phyloP scores from a whole-genome alignment of 176 grass and related monocot species.

The Rhynchospora pubera region DNA sequence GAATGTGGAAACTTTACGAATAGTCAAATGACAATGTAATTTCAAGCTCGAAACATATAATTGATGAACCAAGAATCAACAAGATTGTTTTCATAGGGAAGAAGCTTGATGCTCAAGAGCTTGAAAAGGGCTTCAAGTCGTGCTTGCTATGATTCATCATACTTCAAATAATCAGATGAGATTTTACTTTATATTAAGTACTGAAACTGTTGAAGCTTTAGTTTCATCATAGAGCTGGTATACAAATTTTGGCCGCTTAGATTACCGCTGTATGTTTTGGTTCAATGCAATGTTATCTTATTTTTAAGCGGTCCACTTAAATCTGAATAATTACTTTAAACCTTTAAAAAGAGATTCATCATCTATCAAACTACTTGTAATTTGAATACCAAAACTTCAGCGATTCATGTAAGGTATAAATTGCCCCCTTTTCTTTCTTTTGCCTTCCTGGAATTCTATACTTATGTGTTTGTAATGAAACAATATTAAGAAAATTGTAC shows the following conservation, averaged over 20 bases:
- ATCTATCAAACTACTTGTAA: too few relatives aligned
- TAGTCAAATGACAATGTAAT: too few relatives aligned
- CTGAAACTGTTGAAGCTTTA: background rate
- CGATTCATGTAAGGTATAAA: too few relatives aligned
- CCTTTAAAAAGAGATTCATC: too few relatives aligned
- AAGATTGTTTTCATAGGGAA: slow-evolving; percentile 98
- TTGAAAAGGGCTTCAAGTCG: slow-evolving; percentile 88
- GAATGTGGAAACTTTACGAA: too few relatives aligned
- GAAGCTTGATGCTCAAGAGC: slow-evolving; percentile 68
- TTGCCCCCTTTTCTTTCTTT: too few relatives aligned
- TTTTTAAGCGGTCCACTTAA: background rate
- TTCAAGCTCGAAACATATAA: too few relatives aligned
- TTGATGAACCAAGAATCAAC: slow-evolving; percentile 73
- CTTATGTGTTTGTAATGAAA: too few relatives aligned
- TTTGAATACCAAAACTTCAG: too few relatives aligned
- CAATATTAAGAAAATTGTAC: too few relatives aligned
- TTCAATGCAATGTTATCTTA: background rate
- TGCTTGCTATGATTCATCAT: slow-evolving; percentile 41
- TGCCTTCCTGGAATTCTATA: too few relatives aligned
- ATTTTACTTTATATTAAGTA: background rate
- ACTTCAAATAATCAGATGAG: background rate
- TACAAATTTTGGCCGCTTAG: slow-evolving; percentile 4
- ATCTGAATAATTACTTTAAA: background rate
- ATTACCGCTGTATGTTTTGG: background rate
- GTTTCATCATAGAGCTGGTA: background rate